These are phyloP conservation scores for Apiotrichum mycotoxinovorans DNA, from an alignment of 1,284 basidiomycete genomes.

Conservation along the genomic window DNA sequence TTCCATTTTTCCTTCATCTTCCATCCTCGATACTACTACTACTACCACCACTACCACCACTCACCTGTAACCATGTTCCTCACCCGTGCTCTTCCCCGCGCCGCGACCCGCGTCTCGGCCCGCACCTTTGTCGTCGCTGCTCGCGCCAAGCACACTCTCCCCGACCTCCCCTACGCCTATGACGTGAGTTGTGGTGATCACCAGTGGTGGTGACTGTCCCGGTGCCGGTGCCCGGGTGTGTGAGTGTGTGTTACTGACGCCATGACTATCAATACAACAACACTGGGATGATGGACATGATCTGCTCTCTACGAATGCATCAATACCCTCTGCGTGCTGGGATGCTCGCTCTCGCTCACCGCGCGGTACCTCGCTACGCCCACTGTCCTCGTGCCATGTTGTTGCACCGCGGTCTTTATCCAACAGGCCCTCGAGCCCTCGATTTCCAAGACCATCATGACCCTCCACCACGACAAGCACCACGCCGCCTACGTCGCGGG, in stretches of 20 bases:
- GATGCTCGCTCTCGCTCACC: not conserved
- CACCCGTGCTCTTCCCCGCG: slow-evolving; percentile 19
- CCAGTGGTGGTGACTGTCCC: not conserved
- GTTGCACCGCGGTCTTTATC: not conserved
- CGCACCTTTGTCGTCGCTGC: slow-evolving; percentile 18
- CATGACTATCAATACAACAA: too few relatives aligned
- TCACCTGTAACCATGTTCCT: slow-evolving; percentile 6
- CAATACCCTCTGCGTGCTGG: too few relatives aligned
- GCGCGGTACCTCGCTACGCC: not conserved
- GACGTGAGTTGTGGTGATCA: slow-evolving; percentile 57
- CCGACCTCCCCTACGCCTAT: slow-evolving; percentile 85
- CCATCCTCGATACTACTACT: too few relatives aligned
- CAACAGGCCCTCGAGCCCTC: slow-evolving; percentile 55
- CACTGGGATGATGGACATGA: too few relatives aligned
- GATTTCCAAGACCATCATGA: slow-evolving; percentile 73
- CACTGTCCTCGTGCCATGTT: slow-evolving; percentile 3
- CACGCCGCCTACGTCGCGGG: slow-evolving; percentile 91
- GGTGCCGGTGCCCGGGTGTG: not conserved
- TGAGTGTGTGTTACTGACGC: not conserved
- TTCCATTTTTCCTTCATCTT: too few relatives aligned
- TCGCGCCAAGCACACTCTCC: slow-evolving; percentile 56
- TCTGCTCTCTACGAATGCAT: too few relatives aligned
- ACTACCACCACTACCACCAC: too few relatives aligned
- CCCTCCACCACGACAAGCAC: slow-evolving; percentile 92
- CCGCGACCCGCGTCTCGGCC: slow-evolving; percentile 2